Base-by-base conservation (phyloP, 495 filamentous ascomycete species). In the Aspergillus affinis region DNA sequence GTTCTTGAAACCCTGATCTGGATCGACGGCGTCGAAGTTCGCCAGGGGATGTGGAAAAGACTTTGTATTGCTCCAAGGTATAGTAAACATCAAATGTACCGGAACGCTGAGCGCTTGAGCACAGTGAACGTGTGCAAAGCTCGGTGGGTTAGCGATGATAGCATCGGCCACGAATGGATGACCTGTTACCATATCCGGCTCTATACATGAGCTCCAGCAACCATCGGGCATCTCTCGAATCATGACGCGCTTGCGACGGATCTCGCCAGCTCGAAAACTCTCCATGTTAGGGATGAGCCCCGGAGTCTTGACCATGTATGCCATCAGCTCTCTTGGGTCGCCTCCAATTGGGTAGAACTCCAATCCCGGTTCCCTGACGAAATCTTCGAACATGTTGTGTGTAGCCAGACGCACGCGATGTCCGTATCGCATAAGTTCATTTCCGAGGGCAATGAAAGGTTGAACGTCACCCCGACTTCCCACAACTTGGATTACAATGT, bases 291-390 rank as follows among this genome's bases (percentile, higher is more conserved):
- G 79, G 13, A 82, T 69, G 6, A 82, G 58, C 1, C 78, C 78
- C 6, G 79, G 78, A 53, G 80, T 81, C 56, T 80, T 81, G 57
- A 81, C 78, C 75, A 81, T 81, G 59, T 72, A 74, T 29, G 84
- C 84, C 85, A 86, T 87, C 6, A 87, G 76, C 63, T 82, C 72
- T 17, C 77, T 67, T 1, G 84, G 85, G 68, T 86, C 83, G 9
- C 84, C 85, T 1, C 84, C 83, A 51, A 87, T 83, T 20, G 72
- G 79, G 59, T 82, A 87, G 68, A 88, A 88, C 54, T 84, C 80
- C 12, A 85, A 63, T 0, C 75, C 79, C 29, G 79, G 77, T 51
- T 82, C 78, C 10, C 63, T 66, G 4, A 84, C 79, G 58, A 88
- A 86, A 2, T 75, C 69, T 55, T 79, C 78, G 69, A 88, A 88